These are phyloP conservation scores for Hypoxylon sp. DNA, from an alignment of 2,329 filamentous ascomycete genomes.

Conservation along the genomic window DNA sequence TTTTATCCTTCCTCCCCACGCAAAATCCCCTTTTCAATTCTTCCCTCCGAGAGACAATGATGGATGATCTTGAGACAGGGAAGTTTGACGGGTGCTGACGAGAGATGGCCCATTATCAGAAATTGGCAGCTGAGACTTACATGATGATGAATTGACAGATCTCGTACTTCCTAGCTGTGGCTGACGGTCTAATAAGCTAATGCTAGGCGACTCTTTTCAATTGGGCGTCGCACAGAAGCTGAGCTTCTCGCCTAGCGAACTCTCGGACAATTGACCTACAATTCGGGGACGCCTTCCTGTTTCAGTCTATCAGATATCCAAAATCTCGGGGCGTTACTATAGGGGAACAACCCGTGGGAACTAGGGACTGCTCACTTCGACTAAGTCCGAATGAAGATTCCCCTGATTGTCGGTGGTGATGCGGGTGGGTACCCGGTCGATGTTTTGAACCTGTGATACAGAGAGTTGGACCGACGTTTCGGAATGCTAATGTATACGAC, in stretches of 20 bases:
- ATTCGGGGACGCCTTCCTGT: conserved; percentile 29
- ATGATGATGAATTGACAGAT: conserved; percentile 35
- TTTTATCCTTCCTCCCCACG: background rate
- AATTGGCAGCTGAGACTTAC: conserved; percentile 47
- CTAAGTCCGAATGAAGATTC: conserved; percentile 17
- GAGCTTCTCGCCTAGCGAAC: conserved; percentile 26
- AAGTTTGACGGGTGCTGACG: conserved; percentile 37
- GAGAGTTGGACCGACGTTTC: conserved; percentile 35
- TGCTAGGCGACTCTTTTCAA: conserved; percentile 32
- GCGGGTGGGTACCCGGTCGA: conserved; percentile 43
- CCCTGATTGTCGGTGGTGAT: conserved; percentile 42
- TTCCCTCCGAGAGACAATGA: conserved; percentile 14
- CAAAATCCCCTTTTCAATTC: background rate
- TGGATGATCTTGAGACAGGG: conserved; percentile 23
- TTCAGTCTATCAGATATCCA: conserved; percentile 30
- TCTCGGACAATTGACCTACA: conserved; percentile 36
- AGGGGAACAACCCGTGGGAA: conserved; percentile 1
- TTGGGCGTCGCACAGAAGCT: conserved; percentile 35
- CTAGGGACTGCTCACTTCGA: conserved; percentile 14
- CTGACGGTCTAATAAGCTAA: conserved; percentile 32
- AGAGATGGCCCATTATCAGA: conserved; percentile 37
- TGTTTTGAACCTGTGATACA: conserved; percentile 35
- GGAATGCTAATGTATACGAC: conserved; percentile 33
- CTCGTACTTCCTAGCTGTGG: conserved; percentile 32
- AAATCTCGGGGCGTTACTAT: conserved; percentile 17